A percentile compares a stretch with the other conserved stretches of the same genome.
Conservation (phyloP, 2,329 filamentous ascomycete genomes). For the Proliferodiscus dingleyae region DNA sequence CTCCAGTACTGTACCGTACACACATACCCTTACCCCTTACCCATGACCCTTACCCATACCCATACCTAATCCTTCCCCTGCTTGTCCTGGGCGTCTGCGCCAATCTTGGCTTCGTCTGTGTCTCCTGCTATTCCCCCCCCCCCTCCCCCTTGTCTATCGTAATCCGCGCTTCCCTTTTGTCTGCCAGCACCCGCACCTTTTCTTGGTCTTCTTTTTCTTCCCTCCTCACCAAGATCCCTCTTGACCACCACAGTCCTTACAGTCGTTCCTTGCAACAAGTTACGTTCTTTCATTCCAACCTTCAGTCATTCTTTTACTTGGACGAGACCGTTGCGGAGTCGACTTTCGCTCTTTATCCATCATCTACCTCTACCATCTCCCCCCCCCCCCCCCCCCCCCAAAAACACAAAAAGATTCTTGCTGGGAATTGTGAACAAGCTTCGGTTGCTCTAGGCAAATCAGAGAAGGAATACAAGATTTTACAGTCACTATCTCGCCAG, state of each 20-base stretch:
- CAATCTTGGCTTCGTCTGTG: slow-evolving; percentile 15
- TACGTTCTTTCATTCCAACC: slow-evolving; percentile 26
- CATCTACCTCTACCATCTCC: slow-evolving; percentile 15
- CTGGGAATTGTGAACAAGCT: slow-evolving; percentile 16
- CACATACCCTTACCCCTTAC: no score
- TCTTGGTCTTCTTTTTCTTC: slow-evolving; percentile 12
- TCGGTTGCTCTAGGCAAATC: slow-evolving; percentile 24
- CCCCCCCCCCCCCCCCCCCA: not conserved
- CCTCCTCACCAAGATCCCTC: slow-evolving; percentile 25
- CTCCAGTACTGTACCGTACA: no score
- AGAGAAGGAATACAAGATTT: slow-evolving; percentile 8
- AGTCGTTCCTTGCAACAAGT: slow-evolving; percentile 25
- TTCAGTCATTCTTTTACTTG: slow-evolving; percentile 30
- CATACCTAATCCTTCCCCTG: not conserved
- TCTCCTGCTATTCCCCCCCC: not conserved
- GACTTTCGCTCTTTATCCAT: slow-evolving; percentile 30
- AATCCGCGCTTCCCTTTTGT: slow-evolving; percentile 18
- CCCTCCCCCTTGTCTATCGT: slow-evolving; percentile 3
- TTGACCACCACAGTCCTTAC: slow-evolving; percentile 30
- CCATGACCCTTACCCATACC: no score
- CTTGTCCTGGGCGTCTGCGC: slow-evolving; percentile 9
- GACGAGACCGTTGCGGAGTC: slow-evolving; percentile 28
- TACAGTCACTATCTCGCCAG: slow-evolving; percentile 11
- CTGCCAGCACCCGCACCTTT: slow-evolving; percentile 10
- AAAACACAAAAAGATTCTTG: not conserved